Evolutionary conservation across 352 stramenopile genomes (phyloP).

Genomic region (Sclerospora graminicola): DNA sequence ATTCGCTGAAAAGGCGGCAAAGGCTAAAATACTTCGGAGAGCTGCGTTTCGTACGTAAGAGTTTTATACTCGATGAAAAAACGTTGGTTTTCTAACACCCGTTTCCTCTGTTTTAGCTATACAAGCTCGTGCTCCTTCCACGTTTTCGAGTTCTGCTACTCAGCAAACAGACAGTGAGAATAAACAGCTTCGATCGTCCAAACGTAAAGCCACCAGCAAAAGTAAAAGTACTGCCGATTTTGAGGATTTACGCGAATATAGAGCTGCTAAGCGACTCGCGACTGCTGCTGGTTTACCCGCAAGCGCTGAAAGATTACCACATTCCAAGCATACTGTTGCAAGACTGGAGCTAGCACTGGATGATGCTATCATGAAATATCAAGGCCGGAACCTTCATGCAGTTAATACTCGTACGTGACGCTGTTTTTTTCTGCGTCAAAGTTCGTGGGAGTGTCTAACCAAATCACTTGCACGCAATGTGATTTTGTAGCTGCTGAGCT

Average conservation of each 20-base stretch:
- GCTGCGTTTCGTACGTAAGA: constrained; percentile 7
- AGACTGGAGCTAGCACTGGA: constrained; percentile 12
- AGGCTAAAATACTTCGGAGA: constrained; percentile 8
- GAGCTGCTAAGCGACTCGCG: too few species aligned
- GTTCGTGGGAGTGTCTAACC: neutral
- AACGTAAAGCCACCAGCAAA: neutral
- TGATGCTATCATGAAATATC: constrained; percentile 5
- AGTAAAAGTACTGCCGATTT: neutral
- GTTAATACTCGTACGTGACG: constrained; percentile 8
- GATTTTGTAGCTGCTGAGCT: constrained; percentile 8
- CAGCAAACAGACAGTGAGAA: neutral
- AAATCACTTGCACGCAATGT: neutral
- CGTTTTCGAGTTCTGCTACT: neutral
- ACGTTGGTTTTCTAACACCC: neutral
- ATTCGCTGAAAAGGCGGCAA: constrained; percentile 10
- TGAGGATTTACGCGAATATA: neutral
- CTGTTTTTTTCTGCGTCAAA: neutral
- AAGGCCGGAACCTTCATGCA: constrained; percentile 2
- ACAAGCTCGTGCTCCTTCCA: too few species aligned
- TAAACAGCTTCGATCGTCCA: neutral
- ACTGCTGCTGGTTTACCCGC: neutral
- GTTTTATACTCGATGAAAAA: neutral
- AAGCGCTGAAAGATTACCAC: constrained; percentile 2
- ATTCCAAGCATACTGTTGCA: constrained; percentile 3
- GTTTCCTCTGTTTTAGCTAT: neutral